These are phyloP conservation scores for Xerocomus potaroensis DNA, from an alignment of 768 basidiomycete species.

Conservation along the genomic window DNA sequence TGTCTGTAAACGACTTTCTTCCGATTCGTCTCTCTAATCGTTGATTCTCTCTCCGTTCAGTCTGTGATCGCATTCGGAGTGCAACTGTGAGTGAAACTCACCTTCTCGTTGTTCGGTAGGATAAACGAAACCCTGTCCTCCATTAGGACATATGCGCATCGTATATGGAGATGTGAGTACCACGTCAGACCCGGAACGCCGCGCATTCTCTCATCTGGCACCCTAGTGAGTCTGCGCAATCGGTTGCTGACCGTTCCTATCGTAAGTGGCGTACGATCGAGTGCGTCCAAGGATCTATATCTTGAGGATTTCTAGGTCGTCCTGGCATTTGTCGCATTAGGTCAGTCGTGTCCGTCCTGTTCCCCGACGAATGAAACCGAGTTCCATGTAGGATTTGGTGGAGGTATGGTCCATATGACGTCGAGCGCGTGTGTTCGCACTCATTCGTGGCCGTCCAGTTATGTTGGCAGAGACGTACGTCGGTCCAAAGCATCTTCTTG, in stretches of 20 bases:
- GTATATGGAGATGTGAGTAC: slow-evolving; percentile 34
- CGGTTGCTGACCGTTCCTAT: slow-evolving; percentile 29
- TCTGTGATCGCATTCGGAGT: slow-evolving; percentile 34
- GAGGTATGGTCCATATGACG: slow-evolving; percentile 18
- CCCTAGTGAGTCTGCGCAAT: slow-evolving; percentile 31
- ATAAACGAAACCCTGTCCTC: slow-evolving; percentile 3
- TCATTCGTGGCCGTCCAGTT: slow-evolving; percentile 15
- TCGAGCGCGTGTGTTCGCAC: not conserved
- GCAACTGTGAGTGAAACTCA: slow-evolving; percentile 26
- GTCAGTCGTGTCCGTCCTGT: slow-evolving; percentile 8
- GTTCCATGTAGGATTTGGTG: slow-evolving; percentile 22
- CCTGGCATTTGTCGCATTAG: slow-evolving; percentile 27
- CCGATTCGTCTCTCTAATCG: not conserved
- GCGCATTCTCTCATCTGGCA: not conserved
- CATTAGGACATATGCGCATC: slow-evolving; percentile 34
- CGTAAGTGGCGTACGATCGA: slow-evolving; percentile 18
- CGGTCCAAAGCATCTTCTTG: not conserved
- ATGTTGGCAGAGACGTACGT: slow-evolving; percentile 33
- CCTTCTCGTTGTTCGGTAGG: not conserved
- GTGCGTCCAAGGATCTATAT: not conserved
- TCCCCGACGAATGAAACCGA: not conserved
- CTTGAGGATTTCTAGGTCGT: slow-evolving; percentile 15
- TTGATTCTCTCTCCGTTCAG: slow-evolving; percentile 8
- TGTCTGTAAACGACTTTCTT: slow-evolving; percentile 22
- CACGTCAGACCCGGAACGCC: not conserved